A percentile compares a stretch with the other conserved stretches of the same genome.
Evolutionary conservation across 805 yeast species (phyloP).

Genomic region (Saturnispora bothae): DNA sequence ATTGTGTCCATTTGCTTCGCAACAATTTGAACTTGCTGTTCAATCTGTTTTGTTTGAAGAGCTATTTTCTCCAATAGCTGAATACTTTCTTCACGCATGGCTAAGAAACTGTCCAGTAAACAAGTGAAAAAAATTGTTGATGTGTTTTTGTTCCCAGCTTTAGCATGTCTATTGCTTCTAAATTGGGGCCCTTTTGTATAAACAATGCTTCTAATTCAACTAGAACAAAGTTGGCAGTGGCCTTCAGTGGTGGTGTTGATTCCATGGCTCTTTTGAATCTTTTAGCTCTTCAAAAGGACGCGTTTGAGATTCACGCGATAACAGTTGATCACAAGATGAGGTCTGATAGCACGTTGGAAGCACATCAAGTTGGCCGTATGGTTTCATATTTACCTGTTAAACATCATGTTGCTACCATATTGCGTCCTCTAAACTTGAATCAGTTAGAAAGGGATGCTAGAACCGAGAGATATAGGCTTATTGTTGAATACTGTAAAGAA

Average conservation of each 20-base stretch:
- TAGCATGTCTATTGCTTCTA: neutral
- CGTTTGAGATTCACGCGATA: slow-evolving; percentile 33
- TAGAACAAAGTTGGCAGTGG: slow-evolving; percentile 26
- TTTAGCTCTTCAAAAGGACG: slow-evolving; percentile 32
- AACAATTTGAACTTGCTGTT: slow-evolving; percentile 16
- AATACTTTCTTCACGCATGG: slow-evolving; percentile 7
- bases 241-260: slow-evolving; percentile 76
- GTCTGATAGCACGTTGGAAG: slow-evolving; percentile 39
- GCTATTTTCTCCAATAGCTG: slow-evolving; percentile 16
- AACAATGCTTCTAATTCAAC: neutral
- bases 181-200: neutral
- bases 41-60: slow-evolving; percentile 16
- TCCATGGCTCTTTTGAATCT: slow-evolving; percentile 64
- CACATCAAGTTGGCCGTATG: slow-evolving; percentile 25
- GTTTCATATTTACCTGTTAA: slow-evolving; percentile 14
- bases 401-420: slow-evolving; percentile 21
- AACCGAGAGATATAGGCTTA: slow-evolving; percentile 34
- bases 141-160: neutral
- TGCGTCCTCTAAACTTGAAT: slow-evolving; percentile 9
- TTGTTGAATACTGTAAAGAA: slow-evolving; percentile 32
- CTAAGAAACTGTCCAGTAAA: neutral
- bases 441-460: slow-evolving; percentile 50
- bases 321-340: slow-evolving; percentile 61
- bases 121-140: neutral
- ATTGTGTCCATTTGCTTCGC: slow-evolving; percentile 21